phyloP scores from a whole-genome alignment of 345 rosid species.

The Raphanus raphanistrum region DNA sequence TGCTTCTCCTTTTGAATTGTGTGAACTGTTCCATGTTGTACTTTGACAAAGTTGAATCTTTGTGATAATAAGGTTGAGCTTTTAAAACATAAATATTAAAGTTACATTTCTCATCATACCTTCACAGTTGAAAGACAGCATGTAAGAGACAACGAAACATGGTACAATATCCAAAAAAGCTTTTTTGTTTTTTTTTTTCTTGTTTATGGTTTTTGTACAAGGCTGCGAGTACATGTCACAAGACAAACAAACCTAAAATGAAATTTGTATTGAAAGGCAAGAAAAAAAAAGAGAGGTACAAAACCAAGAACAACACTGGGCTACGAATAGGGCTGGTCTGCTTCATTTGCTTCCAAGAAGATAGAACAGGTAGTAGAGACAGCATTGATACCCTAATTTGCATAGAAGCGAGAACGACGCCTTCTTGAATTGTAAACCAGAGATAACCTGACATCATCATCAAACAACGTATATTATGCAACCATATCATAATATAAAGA shows the following conservation, averaged over 20 bases:
- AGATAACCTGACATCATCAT: background rate
- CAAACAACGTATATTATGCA: background rate
- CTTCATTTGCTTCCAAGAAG: conserved; percentile 16
- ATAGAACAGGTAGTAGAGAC: background rate
- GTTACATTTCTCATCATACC: background rate
- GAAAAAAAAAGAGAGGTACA: conserved; percentile 13
- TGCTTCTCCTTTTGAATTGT: background rate
- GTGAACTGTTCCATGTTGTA: background rate
- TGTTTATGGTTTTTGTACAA: conserved; percentile 37
- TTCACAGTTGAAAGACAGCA: background rate
- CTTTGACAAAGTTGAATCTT: conserved; percentile 6
- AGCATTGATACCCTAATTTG: conserved; percentile 53
- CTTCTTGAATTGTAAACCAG: conserved; percentile 60
- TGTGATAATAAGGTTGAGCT: conserved; percentile 7
- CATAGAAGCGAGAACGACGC: conserved; percentile 73
- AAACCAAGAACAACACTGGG: conserved; percentile 29
- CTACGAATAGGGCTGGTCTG: conserved; percentile 20
- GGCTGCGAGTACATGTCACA: conserved; percentile 31
- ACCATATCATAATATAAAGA: background rate
- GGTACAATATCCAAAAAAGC: conserved; percentile 12
- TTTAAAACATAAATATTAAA: background rate
- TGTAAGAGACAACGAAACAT: conserved; percentile 1
- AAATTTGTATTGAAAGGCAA: conserved; percentile 3
- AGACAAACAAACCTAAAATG: conserved; percentile 30
- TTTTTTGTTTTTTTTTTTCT: conserved; percentile 1